Evolutionary conservation across 495 filamentous ascomycete species (phyloP), one percentile per base, ranked within the genome.

Genomic region (Xylaria cubensis): DNA sequence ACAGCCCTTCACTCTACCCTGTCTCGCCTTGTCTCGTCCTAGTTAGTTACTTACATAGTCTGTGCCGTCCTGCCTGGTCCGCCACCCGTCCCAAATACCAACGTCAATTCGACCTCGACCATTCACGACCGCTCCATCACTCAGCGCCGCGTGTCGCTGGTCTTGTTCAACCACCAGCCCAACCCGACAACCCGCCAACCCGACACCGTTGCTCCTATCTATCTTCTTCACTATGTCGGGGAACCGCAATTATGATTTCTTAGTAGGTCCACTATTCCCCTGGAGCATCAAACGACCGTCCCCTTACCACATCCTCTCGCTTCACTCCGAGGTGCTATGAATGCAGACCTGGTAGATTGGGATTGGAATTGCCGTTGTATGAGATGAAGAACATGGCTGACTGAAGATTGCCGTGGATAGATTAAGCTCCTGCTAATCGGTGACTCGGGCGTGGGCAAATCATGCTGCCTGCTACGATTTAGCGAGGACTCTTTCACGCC

Each of bases 381-480:
- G 15, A 10, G 32, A 36, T 13, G 32, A 41, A 46, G 32, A 19
- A 48, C 51, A 34, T 39, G 62, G 29, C 70, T 72, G 42, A 67
- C 42, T 4, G 21, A 10, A 24, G 34, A 13, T 41, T 32, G 29
- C 34, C 39, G 17, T 69, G 24, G 66, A 73, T 80, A 98, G 96
- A 99, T 99, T 86, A 99, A 99, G 86, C 89, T 99, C 68, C 89
- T 99, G 79, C 89, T 99, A 80, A 99, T 99, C 79, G 96, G 96
- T 78, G 96, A 99, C 86, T 97, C 94, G 19, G 96, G 96, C 72
- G 96, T 98, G 12, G 96, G 96, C 75, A 99, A 99, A 84, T 98
- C 96, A 72, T 99, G 96, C 88, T 99, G 96, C 84, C 89, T 99
- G 77, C 87, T 99, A 74, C 93, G 96, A 77, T 99, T 99, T 86